Evolutionary conservation across 2,329 filamentous ascomycete genomes (phyloP).

Genomic region (Fusarium nisikadoi): DNA sequence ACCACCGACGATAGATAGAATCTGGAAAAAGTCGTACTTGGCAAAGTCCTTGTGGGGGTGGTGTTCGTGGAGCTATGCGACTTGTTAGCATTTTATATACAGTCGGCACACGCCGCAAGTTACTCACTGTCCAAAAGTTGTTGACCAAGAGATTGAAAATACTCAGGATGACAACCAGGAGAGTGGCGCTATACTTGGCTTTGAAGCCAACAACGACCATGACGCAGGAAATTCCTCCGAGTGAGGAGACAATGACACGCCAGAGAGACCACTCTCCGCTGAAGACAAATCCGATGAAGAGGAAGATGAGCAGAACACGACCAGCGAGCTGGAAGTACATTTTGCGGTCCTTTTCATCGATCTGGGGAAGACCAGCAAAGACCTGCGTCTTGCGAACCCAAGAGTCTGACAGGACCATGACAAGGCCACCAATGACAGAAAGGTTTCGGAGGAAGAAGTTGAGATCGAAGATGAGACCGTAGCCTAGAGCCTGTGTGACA

Average conservation of each 20-base stretch:
- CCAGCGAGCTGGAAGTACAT: constrained; percentile 99
- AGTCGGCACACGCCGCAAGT: neutral
- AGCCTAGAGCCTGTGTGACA: constrained; percentile 91
- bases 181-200: constrained; percentile 97
- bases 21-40: constrained; percentile 99
- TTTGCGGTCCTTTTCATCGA: constrained; percentile 99
- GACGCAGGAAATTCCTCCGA: constrained; percentile 91
- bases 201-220: constrained; percentile 99
- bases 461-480: constrained; percentile 97
- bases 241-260: constrained; percentile 82
- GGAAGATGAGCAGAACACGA: constrained; percentile 93
- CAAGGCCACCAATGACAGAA: constrained; percentile 93
- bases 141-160: constrained; percentile 97
- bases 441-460: constrained; percentile 99
- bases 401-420: constrained; percentile 98
- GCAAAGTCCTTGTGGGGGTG: constrained; percentile 99
- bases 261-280: constrained; percentile 92
- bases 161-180: constrained; percentile 93
- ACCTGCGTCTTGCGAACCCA: constrained; percentile 98
- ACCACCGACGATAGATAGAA: constrained; percentile 96
- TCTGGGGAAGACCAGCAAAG: constrained; percentile 89
- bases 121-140: constrained; percentile 98
- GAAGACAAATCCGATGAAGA: constrained; percentile 97
- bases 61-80: constrained; percentile 84
- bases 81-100: constrained; percentile 2